Evolutionary conservation across 2,329 filamentous ascomycete species (phyloP), one percentile per base, ranked within the genome.

Genomic region (Lecanoromycetidae sp.): DNA sequence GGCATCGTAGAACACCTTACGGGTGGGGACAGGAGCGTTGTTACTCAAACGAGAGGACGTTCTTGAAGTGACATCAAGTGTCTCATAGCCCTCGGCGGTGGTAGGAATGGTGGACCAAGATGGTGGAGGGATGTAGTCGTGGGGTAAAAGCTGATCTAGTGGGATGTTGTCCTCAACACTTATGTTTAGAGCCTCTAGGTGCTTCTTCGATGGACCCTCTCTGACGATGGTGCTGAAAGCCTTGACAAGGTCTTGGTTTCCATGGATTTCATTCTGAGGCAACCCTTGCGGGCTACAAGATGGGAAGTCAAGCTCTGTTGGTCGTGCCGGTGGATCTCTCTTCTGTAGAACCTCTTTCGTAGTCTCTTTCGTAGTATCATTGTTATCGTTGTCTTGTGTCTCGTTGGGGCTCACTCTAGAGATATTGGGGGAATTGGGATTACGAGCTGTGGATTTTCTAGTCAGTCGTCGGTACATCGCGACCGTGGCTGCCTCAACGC

Each of bases 221-320:
- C 52, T 65, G 60, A 4, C 64, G 62, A 32, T 59, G 61, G 48
- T 63, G 19, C 57, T 57, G 48, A 72, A 71, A 30, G 76, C 63
- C 19, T 63, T 56, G 45, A 63, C 57, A 39, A 72, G 61, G 8
- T 58, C 57, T 35, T 61, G 55, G 9, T 32, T 10, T 13, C 27
- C 26, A 3, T 15, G 22, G 33, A 13, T 3, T 6, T 41, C 35
- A 66, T 50, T 62, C 46, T 7, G 56, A 50, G 29, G 57, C 40
- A n/a, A 56, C 58, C 54, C 55, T 58, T 52, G 65, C 63, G 68
- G 65, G 23, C 59, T 55, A 51, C 71, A 68, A 44, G 58, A 57
- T 26, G 74, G 74, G 54, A 77, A 76, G 44, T 71, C 71, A 38
- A 76, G 63, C 17, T 68, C 66, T 22, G 67, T 71, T 27, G 74